A percentile compares a stretch with the other conserved stretches of the same genome.
These are phyloP conservation scores for Paracoccidioides lutzii DNA, from an alignment of 2,329 filamentous ascomycete species.

Conservation along the genomic window DNA sequence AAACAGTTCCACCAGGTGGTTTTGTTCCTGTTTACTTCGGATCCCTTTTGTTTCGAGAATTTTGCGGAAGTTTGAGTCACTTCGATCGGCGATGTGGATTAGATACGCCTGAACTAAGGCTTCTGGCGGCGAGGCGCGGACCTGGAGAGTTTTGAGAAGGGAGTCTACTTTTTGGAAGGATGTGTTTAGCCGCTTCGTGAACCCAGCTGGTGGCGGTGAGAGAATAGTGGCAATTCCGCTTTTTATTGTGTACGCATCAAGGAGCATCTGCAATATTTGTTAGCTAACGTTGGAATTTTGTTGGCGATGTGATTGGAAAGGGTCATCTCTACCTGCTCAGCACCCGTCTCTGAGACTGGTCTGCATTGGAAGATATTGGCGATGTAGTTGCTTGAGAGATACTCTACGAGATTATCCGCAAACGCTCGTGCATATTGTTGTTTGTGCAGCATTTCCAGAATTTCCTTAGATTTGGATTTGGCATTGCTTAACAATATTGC, in stretches of 20 bases:
- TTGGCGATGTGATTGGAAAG: background rate
- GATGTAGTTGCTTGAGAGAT: slow-evolving; percentile 66
- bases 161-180: slow-evolving; percentile 80
- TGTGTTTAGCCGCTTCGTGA: slow-evolving; percentile 72
- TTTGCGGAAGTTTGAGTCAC: slow-evolving; percentile 89
- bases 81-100: slow-evolving; percentile 89
- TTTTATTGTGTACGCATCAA: slow-evolving; percentile 71
- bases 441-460: slow-evolving; percentile 67
- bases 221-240: slow-evolving; percentile 36
- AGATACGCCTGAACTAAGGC: slow-evolving; percentile 93
- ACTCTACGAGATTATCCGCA: slow-evolving; percentile 89
- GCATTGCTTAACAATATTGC: slow-evolving; percentile 63
- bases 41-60: slow-evolving; percentile 93
- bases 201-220: slow-evolving; percentile 50
- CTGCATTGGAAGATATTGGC: slow-evolving; percentile 75
- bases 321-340: slow-evolving; percentile 58
- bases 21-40: slow-evolving; percentile 63
- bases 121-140: slow-evolving; percentile 79
- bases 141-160: slow-evolving; percentile 90
- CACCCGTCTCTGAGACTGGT: slow-evolving; percentile 84
- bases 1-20: slow-evolving; percentile 76
- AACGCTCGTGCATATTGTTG: slow-evolving; percentile 90
- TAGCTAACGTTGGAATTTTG: slow-evolving; percentile 12
- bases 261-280: slow-evolving; percentile 55
- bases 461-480: slow-evolving; percentile 58